These are phyloP conservation scores for Candida frijolesensis DNA, from an alignment of 1,139 yeast genomes.

Conservation along the genomic window DNA sequence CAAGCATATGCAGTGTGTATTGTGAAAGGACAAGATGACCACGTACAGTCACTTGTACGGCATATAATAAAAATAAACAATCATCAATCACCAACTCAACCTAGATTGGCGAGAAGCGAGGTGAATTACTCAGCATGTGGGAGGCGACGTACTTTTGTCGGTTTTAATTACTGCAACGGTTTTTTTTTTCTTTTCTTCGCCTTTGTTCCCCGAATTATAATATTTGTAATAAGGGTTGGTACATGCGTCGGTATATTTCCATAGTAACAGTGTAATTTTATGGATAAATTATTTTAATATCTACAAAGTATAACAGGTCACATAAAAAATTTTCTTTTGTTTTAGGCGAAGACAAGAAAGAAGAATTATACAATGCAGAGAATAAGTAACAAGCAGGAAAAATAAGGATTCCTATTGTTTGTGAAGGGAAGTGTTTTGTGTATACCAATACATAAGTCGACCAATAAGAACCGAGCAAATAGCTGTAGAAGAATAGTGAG, in stretches of 20 bases:
- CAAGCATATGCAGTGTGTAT: no score
- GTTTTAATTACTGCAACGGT: not conserved
- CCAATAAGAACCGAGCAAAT: no score
- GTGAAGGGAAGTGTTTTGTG: no score
- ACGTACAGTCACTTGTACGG: not conserved
- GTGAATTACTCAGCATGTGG: not conserved
- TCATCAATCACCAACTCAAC: not conserved
- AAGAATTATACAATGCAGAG: not conserved
- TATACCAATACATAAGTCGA: no score
- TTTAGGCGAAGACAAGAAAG: not conserved
- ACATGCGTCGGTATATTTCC: not conserved
- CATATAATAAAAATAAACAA: not conserved
- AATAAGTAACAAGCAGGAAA: no score
- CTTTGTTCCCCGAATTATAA: not conserved
- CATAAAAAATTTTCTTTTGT: no score
- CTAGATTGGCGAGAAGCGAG: not conserved
- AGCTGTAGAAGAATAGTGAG: no score
- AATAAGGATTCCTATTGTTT: no score
- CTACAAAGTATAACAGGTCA: no score
- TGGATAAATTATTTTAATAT: no score
- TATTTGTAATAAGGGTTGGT: not conserved
- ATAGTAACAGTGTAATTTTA: no score
- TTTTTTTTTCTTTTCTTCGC: not conserved
- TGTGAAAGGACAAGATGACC: not conserved
- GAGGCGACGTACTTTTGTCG: not conserved